Conservation (phyloP, 495 filamentous ascomycete genomes). For the Evernia prunastri region DNA sequence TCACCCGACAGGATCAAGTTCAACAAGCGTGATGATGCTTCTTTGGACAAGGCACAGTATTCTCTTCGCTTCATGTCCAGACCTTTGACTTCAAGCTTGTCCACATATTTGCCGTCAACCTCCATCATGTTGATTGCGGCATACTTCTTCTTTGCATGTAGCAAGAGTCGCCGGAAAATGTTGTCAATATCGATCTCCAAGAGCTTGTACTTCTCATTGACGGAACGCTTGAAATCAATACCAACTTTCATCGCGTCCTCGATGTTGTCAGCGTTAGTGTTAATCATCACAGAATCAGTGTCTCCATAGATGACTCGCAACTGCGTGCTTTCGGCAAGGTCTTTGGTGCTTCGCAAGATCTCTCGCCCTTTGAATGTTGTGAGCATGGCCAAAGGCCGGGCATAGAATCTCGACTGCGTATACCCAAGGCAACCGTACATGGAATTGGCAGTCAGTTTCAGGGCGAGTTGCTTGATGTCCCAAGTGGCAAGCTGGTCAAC, state of each 20-base stretch:
- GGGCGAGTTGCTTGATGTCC: slow-evolving; percentile 95
- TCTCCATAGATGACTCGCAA: slow-evolving; percentile 96
- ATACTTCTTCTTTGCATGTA: slow-evolving; percentile 99
- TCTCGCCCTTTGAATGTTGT: slow-evolving; percentile 97
- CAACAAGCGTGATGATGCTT: slow-evolving; percentile 73
- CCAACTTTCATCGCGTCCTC: slow-evolving; percentile 86
- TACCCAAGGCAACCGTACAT: slow-evolving; percentile 99
- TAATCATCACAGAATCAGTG: slow-evolving; percentile 99
- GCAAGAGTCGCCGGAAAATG: slow-evolving; percentile 82
- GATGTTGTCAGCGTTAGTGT: slow-evolving; percentile 91
- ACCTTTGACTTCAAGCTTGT: slow-evolving; percentile 97
- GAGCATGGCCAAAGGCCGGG: slow-evolving; percentile 87
- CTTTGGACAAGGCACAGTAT: slow-evolving; percentile 90
- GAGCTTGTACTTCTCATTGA: slow-evolving; percentile 85
- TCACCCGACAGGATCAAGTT: slow-evolving; percentile 92
- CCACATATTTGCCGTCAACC: slow-evolving; percentile 78
- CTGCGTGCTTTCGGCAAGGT: slow-evolving; percentile 79
- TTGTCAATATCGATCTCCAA: slow-evolving; percentile 98
- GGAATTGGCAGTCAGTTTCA: slow-evolving; percentile 97
- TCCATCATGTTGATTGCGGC: slow-evolving; percentile 92
- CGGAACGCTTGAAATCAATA: slow-evolving; percentile 65
- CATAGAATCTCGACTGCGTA: slow-evolving; percentile 92
- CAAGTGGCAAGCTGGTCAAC: slow-evolving; percentile 84
- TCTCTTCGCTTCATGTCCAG: slow-evolving; percentile 96
- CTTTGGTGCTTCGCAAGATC: slow-evolving; percentile 91